Evolutionary conservation across 192 early-diverging fungal species (phyloP).

Genomic region (Endogone sp.): DNA sequence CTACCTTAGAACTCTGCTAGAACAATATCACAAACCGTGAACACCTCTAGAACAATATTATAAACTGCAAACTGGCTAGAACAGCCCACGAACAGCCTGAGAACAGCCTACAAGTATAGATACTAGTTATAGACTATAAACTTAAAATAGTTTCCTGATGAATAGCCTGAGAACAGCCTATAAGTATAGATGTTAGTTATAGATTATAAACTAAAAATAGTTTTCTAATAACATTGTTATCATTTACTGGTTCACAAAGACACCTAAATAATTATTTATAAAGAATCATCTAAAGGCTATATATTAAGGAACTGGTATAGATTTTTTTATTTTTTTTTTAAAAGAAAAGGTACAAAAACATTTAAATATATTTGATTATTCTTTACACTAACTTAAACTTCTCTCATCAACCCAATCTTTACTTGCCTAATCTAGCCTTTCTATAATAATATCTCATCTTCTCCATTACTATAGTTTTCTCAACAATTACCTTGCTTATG

Average conservation of each 20-base stretch:
- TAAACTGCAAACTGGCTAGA: too few relatives aligned
- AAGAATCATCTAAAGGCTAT: slow-evolving; percentile 33
- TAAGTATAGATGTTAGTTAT: too few relatives aligned
- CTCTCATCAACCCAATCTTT: not conserved
- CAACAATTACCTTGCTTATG: slow-evolving; percentile 69
- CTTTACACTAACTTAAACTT: not conserved
- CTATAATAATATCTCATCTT: slow-evolving; percentile 48
- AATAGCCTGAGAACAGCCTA: too few relatives aligned
- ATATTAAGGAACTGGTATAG: slow-evolving; percentile 27
- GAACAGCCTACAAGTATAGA: too few relatives aligned
- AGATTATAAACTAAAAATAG: too few relatives aligned
- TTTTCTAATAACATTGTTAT: slow-evolving; percentile 45
- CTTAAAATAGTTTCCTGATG: too few relatives aligned
- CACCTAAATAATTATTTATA: slow-evolving; percentile 52
- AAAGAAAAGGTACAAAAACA: not conserved
- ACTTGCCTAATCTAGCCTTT: slow-evolving; percentile 7
- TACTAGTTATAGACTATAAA: too few relatives aligned
- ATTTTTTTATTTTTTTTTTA: not conserved
- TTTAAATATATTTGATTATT: not conserved
- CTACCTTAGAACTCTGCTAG: too few relatives aligned
- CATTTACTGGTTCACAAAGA: slow-evolving; percentile 48
- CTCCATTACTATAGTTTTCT: slow-evolving; percentile 61
- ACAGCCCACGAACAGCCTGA: too few relatives aligned
- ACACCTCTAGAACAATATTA: too few relatives aligned
- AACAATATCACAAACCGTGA: too few relatives aligned